Percentiles rank a stretch among this genome's conserved stretches.
Evolutionary conservation across 306 rosid species (phyloP).

Genomic region (Dryas octopetala): DNA sequence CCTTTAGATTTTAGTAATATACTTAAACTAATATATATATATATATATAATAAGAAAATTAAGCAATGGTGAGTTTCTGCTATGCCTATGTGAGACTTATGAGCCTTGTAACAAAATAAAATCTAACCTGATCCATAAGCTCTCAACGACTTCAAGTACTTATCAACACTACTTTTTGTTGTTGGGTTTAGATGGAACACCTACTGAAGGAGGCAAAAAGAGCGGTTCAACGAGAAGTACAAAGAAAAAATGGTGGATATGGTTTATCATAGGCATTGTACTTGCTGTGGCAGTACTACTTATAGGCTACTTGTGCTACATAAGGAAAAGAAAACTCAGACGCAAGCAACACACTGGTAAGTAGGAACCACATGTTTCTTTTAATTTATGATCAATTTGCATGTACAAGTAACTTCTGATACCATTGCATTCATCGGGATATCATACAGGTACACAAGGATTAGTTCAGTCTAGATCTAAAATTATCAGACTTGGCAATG

Average conservation of each 20-base stretch:
- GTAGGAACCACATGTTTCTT: background rate
- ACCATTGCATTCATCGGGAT: background rate
- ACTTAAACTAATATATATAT: background rate
- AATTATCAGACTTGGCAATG: background rate
- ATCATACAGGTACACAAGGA: background rate
- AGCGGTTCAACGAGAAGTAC: background rate
- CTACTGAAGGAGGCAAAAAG: slow-evolving; percentile 2
- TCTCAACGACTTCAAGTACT: background rate
- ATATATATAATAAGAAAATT: background rate
- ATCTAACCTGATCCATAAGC: background rate
- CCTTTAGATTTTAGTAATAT: background rate
- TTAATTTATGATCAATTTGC: too few species aligned
- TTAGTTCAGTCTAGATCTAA: slow-evolving; percentile 9
- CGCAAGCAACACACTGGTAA: slow-evolving; percentile 8
- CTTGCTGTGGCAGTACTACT: slow-evolving; percentile 4
- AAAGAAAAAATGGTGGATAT: slow-evolving; percentile 13
- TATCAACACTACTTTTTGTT: background rate
- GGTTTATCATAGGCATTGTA: slow-evolving; percentile 6
- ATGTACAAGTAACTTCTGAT: slow-evolving; percentile 2
- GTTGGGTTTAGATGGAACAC: slow-evolving; percentile 1
- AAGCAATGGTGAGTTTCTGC: background rate
- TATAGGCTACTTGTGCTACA: slow-evolving; percentile 2
- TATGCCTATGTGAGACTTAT: background rate
- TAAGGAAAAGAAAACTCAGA: slow-evolving; percentile 9
- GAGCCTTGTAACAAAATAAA: background rate